Percentiles rank a stretch among this genome's conserved stretches.
These are phyloP conservation scores for Globisporangium cylindrosporum DNA, from an alignment of 352 stramenopile genomes.

Conservation along the genomic window DNA sequence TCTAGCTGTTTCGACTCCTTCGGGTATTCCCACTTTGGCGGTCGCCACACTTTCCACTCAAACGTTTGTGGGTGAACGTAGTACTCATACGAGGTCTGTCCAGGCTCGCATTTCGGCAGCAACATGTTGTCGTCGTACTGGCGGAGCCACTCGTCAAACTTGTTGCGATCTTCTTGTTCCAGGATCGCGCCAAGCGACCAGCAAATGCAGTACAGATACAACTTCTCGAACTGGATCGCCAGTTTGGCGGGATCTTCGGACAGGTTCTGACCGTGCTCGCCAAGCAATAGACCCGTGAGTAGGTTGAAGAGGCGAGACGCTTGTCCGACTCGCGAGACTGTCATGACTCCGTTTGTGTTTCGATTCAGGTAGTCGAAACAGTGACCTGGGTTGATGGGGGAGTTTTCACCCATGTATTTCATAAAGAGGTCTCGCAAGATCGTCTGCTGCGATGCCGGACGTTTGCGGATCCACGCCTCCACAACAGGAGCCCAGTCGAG, in stretches of 20 bases:
- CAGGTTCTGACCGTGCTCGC: constrained; percentile 65
- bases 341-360: constrained; percentile 93
- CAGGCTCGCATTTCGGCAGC: constrained; percentile 88
- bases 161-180: constrained; percentile 94
- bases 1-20: constrained; percentile 92
- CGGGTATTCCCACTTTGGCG: constrained; percentile 95
- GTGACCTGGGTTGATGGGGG: constrained; percentile 91
- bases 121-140: constrained; percentile 90
- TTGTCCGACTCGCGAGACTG: constrained; percentile 90
- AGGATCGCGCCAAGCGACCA: constrained; percentile 96
- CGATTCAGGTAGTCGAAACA: constrained; percentile 96
- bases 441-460: constrained; percentile 79
- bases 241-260: constrained; percentile 69
- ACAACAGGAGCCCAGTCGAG: constrained; percentile 97
- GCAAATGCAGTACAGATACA: constrained; percentile 96
- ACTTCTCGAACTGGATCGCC: constrained; percentile 89
- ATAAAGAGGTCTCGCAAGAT: constrained; percentile 91
- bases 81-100: constrained; percentile 93
- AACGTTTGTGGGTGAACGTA: constrained; percentile 90
- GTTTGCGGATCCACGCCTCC: constrained; percentile 95
- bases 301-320: constrained; percentile 81
- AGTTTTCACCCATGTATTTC: constrained; percentile 97
- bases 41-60: constrained; percentile 95
- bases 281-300: constrained; percentile 90
- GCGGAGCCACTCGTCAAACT: constrained; percentile 96